Evolutionary conservation across 306 rosid species (phyloP), one percentile per base, ranked within the genome.

Genomic region (Fagus sylvatica): DNA sequence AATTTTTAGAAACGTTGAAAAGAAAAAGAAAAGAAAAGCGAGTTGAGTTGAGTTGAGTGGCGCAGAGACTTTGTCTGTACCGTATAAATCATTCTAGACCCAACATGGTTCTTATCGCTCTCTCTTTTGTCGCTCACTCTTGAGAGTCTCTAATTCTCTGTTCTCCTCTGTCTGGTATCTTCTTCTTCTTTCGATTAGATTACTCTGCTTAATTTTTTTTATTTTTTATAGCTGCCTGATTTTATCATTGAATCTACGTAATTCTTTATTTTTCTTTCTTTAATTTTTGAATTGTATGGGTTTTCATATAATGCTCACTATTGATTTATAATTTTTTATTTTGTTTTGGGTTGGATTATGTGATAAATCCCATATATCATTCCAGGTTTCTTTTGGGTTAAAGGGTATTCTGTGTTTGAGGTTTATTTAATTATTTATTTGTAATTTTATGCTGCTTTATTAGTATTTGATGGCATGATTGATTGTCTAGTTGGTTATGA

Each of bases 51-150:
- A 70, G 60, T 70, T 70, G 68, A 15, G 73, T 71, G 80, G 77
- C 5, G 13, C 33, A n/a, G 84, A 75, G 84, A 28, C 34, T n/a
- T 61, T 70, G 40, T 75, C 84, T 75, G 73, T 19, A 60, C 74
- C 69, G 32, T 69, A 75, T 61, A 75, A 75, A 39, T 51, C 53
- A 12, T n/a, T 2, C 37, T 57, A 8, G 39, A 6, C 74, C 66
- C 43, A n/a, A 3, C 10, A 22, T 40, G 1, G 15, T 10, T 15
- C 5, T 15, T 15, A 62, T 37, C 40, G 3, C 16, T 55, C 4
- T 39, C 17, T 75, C 3, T 39, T 15, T 10, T 33, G 37, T 69
- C 30, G 19, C 19, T 69, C 8, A 2, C 51, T 46, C 15, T 2
- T 22, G 28, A 22, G 43, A 67, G 62, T 19, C 59, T 71, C 59